These are phyloP conservation scores for Prunus dulcis DNA, from an alignment of 306 rosid genomes.

Conservation along the genomic window DNA sequence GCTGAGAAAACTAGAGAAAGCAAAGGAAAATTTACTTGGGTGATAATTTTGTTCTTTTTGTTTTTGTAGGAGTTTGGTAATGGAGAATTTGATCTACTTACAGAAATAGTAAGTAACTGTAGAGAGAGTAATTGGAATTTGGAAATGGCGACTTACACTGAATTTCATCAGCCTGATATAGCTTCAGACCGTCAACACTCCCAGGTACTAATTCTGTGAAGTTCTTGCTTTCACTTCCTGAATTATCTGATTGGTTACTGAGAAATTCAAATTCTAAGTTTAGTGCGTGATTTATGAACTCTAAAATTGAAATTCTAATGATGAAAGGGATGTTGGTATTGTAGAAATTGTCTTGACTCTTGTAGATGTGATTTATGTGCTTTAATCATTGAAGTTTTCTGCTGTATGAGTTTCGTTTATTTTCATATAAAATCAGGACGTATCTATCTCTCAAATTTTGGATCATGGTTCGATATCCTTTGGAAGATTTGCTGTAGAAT, in stretches of 20 bases:
- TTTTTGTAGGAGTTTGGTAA: not conserved
- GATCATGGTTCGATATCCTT: slow-evolving; percentile 37
- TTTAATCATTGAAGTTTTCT: not conserved
- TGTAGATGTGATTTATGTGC: not conserved
- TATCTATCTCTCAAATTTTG: slow-evolving; percentile 19
- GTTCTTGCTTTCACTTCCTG: not conserved
- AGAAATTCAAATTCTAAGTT: not conserved
- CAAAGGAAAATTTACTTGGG: not conserved
- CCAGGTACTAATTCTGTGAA: slow-evolving; percentile 14
- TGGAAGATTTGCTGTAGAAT: slow-evolving; percentile 33
- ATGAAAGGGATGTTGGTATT: not conserved
- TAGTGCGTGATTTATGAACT: not conserved
- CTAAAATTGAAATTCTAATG: not conserved
- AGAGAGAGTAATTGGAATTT: not conserved
- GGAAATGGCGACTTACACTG: slow-evolving; percentile 21
- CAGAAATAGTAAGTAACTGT: not conserved
- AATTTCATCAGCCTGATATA: slow-evolving; percentile 6
- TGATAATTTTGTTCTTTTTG: not conserved
- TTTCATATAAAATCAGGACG: slow-evolving; percentile 1
- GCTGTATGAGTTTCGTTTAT: not conserved
- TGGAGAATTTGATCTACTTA: not conserved
- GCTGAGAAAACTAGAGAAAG: not conserved
- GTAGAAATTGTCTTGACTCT: not conserved
- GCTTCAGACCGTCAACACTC: slow-evolving; percentile 16
- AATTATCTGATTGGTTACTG: not conserved